Percentiles rank a stretch among this genome's conserved stretches.
These are phyloP conservation scores for Petunia axillaris DNA, from an alignment of 257 asterid genomes.

Conservation along the genomic window DNA sequence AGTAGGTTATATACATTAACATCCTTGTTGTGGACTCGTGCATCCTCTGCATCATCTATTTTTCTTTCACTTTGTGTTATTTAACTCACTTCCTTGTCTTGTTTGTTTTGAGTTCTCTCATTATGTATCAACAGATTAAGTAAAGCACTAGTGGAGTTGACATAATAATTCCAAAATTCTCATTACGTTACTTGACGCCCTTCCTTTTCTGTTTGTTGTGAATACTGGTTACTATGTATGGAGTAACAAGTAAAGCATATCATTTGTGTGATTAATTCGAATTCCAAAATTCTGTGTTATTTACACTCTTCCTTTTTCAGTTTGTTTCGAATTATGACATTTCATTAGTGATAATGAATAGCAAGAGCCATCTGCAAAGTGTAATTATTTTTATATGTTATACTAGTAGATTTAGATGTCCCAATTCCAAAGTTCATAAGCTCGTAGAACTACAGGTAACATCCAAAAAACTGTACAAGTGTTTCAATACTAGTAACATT, in stretches of 20 bases:
- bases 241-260: neutral
- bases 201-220: neutral
- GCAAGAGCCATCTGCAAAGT: no score
- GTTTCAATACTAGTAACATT: neutral
- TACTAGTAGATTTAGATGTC: neutral
- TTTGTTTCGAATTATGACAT: neutral
- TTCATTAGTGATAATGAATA: no score
- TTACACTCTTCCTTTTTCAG: neutral
- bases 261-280: neutral
- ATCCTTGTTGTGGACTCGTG: neutral
- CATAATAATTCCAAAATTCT: neutral
- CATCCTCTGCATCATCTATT: neutral
- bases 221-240: neutral
- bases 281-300: neutral
- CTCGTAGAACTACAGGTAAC: neutral
- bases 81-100: neutral
- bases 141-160: neutral
- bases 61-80: neutral
- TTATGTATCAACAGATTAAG: neutral
- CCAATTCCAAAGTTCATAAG: no score
- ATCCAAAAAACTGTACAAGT: neutral
- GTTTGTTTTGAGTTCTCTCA: neutral
- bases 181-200: neutral
- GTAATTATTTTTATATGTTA: no score
- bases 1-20: neutral